A percentile compares a stretch with the other conserved stretches of the same genome.
Evolutionary conservation across 352 stramenopile species (phyloP).

Genomic region (Phytophthora pluvialis): DNA sequence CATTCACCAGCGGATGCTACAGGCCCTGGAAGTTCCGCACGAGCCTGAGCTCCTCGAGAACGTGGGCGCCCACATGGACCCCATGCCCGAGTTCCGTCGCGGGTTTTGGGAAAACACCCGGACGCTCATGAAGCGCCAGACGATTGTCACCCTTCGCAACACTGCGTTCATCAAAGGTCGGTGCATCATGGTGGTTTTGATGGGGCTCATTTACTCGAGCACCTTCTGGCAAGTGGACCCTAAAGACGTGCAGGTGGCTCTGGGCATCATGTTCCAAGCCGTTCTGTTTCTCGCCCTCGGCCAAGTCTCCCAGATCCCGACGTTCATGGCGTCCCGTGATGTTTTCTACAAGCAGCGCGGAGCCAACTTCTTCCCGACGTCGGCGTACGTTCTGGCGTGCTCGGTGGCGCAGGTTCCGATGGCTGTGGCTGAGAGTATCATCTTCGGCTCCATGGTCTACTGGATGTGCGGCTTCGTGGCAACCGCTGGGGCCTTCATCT

Average conservation of each 20-base stretch:
- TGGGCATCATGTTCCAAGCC: slow-evolving; percentile 76
- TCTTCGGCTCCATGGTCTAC: slow-evolving; percentile 67
- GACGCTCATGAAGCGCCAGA: slow-evolving; percentile 36
- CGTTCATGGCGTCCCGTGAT: slow-evolving; percentile 47
- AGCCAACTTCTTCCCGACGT: slow-evolving; percentile 64
- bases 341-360: slow-evolving; percentile 57
- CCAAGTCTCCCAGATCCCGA: slow-evolving; percentile 52
- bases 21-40: slow-evolving; percentile 22
- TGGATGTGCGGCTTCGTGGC: slow-evolving; percentile 60
- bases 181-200: slow-evolving; percentile 54
- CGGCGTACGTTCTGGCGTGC: slow-evolving; percentile 66
- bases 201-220: slow-evolving; percentile 40
- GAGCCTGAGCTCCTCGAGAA: slow-evolving; percentile 19
- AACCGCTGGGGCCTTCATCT: slow-evolving; percentile 37
- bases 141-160: slow-evolving; percentile 57
- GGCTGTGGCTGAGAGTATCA: slow-evolving; percentile 53
- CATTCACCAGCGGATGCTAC: slow-evolving; percentile 27
- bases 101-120: slow-evolving; percentile 36
- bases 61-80: slow-evolving; percentile 29
- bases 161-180: slow-evolving; percentile 36
- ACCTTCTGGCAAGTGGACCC: slow-evolving; percentile 45
- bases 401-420: slow-evolving; percentile 46
- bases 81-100: slow-evolving; percentile 37
- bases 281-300: slow-evolving; percentile 75
- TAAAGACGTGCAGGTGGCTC: slow-evolving; percentile 35